phyloP scores from a whole-genome alignment of 805 yeast genomes.

The Clavispora phyllophila region DNA sequence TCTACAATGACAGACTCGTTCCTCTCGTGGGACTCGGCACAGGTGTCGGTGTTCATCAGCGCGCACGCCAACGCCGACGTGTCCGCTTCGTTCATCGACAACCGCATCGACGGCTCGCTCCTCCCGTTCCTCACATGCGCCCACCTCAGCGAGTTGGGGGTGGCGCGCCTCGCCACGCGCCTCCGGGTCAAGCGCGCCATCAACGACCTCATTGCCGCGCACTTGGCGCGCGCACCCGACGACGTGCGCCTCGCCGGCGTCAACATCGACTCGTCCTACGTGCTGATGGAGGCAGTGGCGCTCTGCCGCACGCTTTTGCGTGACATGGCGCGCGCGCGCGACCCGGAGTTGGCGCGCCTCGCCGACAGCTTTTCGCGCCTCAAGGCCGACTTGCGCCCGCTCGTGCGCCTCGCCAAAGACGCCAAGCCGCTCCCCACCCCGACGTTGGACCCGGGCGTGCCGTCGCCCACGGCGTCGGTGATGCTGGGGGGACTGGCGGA shows the following conservation, averaged over 20 bases:
- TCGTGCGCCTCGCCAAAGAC: slow-evolving; percentile 58
- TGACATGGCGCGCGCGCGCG: slow-evolving; percentile 25
- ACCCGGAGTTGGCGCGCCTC: slow-evolving; percentile 37
- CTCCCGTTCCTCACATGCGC: slow-evolving; percentile 63
- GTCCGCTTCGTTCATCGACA: slow-evolving; percentile 38
- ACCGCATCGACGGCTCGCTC: slow-evolving; percentile 70
- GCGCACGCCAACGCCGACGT: slow-evolving; percentile 21
- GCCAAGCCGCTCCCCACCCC: slow-evolving; percentile 67
- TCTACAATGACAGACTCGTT: slow-evolving; percentile 25
- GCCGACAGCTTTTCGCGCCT: slow-evolving; percentile 52
- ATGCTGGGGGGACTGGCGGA: neutral
- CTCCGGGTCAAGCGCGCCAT: slow-evolving; percentile 57
- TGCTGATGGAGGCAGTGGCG: slow-evolving; percentile 32
- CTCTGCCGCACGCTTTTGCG: slow-evolving; percentile 31
- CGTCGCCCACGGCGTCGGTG: slow-evolving; percentile 23
- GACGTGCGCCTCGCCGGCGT: slow-evolving; percentile 25
- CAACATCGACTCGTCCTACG: slow-evolving; percentile 33
- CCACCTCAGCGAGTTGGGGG: slow-evolving; percentile 72
- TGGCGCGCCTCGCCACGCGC: slow-evolving; percentile 48
- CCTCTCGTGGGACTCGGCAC: slow-evolving; percentile 43
- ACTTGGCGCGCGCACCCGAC: slow-evolving; percentile 23
- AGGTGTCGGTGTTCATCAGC: slow-evolving; percentile 33
- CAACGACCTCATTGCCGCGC: slow-evolving; percentile 43
- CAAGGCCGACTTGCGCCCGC: slow-evolving; percentile 61
- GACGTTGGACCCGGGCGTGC: slow-evolving; percentile 38